Evolutionary conservation across 139 green algal genomes (phyloP).

Genomic region (Closterium sp.): DNA sequence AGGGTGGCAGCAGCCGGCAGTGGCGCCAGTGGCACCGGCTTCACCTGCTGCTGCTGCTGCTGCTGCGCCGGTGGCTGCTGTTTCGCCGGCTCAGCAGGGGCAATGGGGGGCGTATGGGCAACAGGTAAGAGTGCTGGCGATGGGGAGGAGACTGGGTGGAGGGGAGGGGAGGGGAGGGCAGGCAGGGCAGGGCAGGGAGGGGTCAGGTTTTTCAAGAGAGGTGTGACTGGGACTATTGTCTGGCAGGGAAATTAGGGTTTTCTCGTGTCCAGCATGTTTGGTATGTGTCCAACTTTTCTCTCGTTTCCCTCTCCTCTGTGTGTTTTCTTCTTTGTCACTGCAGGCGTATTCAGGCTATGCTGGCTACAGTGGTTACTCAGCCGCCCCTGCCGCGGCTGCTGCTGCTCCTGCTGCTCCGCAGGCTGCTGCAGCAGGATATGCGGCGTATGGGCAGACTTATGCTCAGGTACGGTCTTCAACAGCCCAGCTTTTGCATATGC

Average conservation of each 20-base stretch:
- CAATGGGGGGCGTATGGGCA: neutral
- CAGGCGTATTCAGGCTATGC: neutral
- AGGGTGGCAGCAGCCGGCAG: neutral
- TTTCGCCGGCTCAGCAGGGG: neutral
- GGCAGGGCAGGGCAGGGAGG: too few relatives aligned
- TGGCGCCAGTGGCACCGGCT: neutral
- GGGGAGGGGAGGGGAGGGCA: too few relatives aligned
- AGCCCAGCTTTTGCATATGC: too few relatives aligned
- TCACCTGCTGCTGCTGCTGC: neutral
- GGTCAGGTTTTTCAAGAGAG: too few relatives aligned
- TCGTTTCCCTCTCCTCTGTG: neutral
- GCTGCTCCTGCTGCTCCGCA: neutral
- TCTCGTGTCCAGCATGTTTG: neutral
- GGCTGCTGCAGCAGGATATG: neutral
- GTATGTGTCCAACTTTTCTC: neutral
- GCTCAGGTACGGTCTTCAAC: neutral
- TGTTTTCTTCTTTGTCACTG: neutral
- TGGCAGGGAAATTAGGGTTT: neutral
- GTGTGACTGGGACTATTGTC: too few relatives aligned
- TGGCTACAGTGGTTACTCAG: neutral
- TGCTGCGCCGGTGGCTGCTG: neutral
- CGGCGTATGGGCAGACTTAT: neutral
- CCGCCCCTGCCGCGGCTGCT: neutral
- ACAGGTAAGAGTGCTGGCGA: neutral
- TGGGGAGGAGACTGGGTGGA: neutral